Conservation (phyloP, 75 land plant genomes). For the Pinus tabuliformis region DNA sequence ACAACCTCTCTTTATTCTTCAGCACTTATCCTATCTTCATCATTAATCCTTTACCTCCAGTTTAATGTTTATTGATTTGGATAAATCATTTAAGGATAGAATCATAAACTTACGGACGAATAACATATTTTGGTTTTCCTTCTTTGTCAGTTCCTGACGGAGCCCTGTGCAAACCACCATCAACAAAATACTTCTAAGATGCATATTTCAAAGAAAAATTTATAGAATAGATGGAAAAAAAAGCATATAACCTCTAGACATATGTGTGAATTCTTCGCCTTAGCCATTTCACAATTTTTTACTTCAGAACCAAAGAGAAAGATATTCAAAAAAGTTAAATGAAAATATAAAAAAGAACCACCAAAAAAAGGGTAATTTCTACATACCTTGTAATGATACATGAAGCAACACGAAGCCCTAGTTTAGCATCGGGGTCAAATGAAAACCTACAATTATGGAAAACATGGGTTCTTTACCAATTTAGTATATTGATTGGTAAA, state of each 20-base stretch:
- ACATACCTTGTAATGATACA: slow-evolving; percentile 80
- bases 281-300: not conserved
- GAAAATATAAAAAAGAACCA: not conserved
- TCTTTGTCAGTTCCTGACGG: slow-evolving; percentile 61
- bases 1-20: not conserved
- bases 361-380: not conserved
- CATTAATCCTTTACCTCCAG: not conserved
- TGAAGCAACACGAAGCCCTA: slow-evolving; percentile 89
- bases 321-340: not conserved
- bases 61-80: not conserved
- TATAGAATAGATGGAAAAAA: not conserved
- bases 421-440: slow-evolving; percentile 63
- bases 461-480: too few relatives aligned
- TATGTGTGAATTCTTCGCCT: not conserved
- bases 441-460: slow-evolving; percentile 50
- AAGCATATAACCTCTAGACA: not conserved
- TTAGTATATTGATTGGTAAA: too few relatives aligned
- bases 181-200: not conserved
- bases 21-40: not conserved
- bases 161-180: slow-evolving; percentile 51
- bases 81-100: not conserved
- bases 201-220: too few relatives aligned
- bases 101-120: slow-evolving; percentile 77
- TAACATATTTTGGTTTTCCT: slow-evolving; percentile 77
- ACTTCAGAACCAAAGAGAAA: not conserved